These are phyloP conservation scores for Thelonectria blattea DNA, from an alignment of 2,329 filamentous ascomycete genomes.

Conservation along the genomic window DNA sequence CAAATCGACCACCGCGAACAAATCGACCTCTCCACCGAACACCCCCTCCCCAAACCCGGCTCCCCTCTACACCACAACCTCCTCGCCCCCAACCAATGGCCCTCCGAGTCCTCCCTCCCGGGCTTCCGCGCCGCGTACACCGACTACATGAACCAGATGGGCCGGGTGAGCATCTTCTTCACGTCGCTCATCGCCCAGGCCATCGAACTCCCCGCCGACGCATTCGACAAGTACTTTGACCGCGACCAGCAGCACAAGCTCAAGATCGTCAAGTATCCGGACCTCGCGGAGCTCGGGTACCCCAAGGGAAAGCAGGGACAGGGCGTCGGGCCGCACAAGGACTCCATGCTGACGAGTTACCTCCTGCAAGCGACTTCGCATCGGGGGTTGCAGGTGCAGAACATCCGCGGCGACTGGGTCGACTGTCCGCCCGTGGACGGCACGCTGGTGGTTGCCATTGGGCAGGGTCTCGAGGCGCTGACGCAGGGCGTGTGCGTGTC, in stretches of 20 bases:
- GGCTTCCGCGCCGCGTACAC: slow-evolving; percentile 71
- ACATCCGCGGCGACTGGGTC: slow-evolving; percentile 78
- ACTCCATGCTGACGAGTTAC: slow-evolving; percentile 83
- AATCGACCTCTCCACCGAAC: slow-evolving; percentile 83
- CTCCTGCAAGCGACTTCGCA: slow-evolving; percentile 81
- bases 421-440: slow-evolving; percentile 78
- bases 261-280: slow-evolving; percentile 88
- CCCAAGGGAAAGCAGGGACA: slow-evolving; percentile 54
- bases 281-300: slow-evolving; percentile 64
- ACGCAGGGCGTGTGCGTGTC: slow-evolving; percentile 82
- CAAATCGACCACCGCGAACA: slow-evolving; percentile 83
- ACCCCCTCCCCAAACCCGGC: slow-evolving; percentile 65
- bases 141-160: slow-evolving; percentile 80
- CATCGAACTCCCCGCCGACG: slow-evolving; percentile 70
- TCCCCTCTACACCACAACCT: slow-evolving; percentile 78
- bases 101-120: slow-evolving; percentile 66
- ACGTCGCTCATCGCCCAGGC: slow-evolving; percentile 83
- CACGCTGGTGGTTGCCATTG: slow-evolving; percentile 86
- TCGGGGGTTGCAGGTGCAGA: slow-evolving; percentile 81
- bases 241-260: slow-evolving; percentile 80
- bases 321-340: slow-evolving; percentile 81
- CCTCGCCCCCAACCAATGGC: slow-evolving; percentile 82
- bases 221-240: slow-evolving; percentile 83
- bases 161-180: slow-evolving; percentile 72
- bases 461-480: slow-evolving; percentile 84